These are phyloP conservation scores for Aspergillus olivimuriae DNA, from an alignment of 495 filamentous ascomycete species.

Conservation along the genomic window DNA sequence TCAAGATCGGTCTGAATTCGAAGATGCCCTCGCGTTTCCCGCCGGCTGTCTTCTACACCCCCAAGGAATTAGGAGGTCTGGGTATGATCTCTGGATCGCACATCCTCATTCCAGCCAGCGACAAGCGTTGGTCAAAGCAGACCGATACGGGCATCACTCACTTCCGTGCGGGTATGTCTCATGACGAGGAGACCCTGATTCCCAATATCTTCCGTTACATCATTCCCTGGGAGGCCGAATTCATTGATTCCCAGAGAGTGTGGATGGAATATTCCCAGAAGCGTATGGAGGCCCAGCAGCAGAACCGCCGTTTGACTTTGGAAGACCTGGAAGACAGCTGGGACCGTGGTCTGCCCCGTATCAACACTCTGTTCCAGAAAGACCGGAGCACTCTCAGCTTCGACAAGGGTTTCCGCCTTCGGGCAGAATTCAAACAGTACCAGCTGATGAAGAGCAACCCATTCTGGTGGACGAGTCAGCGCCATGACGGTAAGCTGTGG, in stretches of 20 bases:
- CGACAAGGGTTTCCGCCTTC: slow-evolving; percentile 95
- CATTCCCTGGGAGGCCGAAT: slow-evolving; percentile 98
- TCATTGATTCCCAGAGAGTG: slow-evolving; percentile 96
- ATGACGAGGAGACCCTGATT: slow-evolving; percentile 96
- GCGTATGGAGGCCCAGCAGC: slow-evolving; percentile 92
- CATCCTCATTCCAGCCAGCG: slow-evolving; percentile 95
- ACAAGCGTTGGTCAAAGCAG: slow-evolving; percentile 97
- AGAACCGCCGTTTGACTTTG: slow-evolving; percentile 88
- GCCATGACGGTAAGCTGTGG: slow-evolving; percentile 98
- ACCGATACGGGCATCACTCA: slow-evolving; percentile 97
- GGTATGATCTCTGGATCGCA: slow-evolving; percentile 99
- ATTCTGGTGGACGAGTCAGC: slow-evolving; percentile 99
- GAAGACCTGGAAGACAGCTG: slow-evolving; percentile 99
- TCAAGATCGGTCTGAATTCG: slow-evolving; percentile 98
- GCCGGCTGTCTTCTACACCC: slow-evolving; percentile 97
- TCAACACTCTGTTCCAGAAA: slow-evolving; percentile 99
- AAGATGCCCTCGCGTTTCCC: slow-evolving; percentile 99
- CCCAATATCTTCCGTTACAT: slow-evolving; percentile 99
- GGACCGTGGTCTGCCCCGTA: slow-evolving; percentile 96
- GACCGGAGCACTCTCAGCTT: slow-evolving; percentile 96
- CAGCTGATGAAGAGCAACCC: slow-evolving; percentile 99
- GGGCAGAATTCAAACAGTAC: slow-evolving; percentile 97
- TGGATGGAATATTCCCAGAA: slow-evolving; percentile 99
- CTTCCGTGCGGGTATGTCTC: slow-evolving; percentile 96
- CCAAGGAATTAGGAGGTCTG: slow-evolving; percentile 94